Evolutionary conservation across 345 rosid species (phyloP).

Genomic region (Salix brachista): DNA sequence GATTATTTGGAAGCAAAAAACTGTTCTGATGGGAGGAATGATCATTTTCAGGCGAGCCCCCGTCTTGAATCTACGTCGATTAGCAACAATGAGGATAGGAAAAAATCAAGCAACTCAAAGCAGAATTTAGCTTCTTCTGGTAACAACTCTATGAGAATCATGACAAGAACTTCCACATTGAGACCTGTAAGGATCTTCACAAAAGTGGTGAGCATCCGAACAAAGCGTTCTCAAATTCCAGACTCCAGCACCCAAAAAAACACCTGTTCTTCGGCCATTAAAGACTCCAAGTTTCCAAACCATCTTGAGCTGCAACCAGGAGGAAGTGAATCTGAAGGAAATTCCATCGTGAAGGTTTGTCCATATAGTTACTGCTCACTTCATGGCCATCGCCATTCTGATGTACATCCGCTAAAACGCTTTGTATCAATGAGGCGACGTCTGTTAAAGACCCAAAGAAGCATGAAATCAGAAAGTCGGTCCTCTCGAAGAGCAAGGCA

Average conservation of each 20-base stretch:
- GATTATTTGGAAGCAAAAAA: slow-evolving; percentile 4
- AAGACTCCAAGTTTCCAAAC: slow-evolving; percentile 50
- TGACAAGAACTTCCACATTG: slow-evolving; percentile 33
- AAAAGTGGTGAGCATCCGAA: slow-evolving; percentile 47
- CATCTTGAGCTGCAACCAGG: slow-evolving; percentile 29
- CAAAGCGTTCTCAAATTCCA: slow-evolving; percentile 17
- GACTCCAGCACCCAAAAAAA: slow-evolving; percentile 38
- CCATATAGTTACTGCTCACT: slow-evolving; percentile 81
- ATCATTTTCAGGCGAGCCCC: slow-evolving; percentile 22
- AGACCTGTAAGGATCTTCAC: slow-evolving; percentile 38
- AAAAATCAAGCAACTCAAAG: background rate
- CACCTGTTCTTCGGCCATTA: slow-evolving; percentile 83
- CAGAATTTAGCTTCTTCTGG: slow-evolving; percentile 24
- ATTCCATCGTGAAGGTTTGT: slow-evolving; percentile 43
- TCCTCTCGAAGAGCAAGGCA: slow-evolving; percentile 30
- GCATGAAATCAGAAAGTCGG: slow-evolving; percentile 34
- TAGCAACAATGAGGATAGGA: slow-evolving; percentile 5
- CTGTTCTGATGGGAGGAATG: slow-evolving; percentile 17
- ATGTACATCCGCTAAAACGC: slow-evolving; percentile 51
- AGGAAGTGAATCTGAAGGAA: slow-evolving; percentile 29
- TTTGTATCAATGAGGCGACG: slow-evolving; percentile 62
- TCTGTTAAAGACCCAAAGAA: slow-evolving; percentile 42
- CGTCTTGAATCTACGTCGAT: slow-evolving; percentile 16
- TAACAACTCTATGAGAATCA: slow-evolving; percentile 23
- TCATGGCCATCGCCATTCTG: slow-evolving; percentile 61